These are phyloP conservation scores for Phaeolepiota aurea DNA, from an alignment of 768 basidiomycete genomes.

Conservation along the genomic window DNA sequence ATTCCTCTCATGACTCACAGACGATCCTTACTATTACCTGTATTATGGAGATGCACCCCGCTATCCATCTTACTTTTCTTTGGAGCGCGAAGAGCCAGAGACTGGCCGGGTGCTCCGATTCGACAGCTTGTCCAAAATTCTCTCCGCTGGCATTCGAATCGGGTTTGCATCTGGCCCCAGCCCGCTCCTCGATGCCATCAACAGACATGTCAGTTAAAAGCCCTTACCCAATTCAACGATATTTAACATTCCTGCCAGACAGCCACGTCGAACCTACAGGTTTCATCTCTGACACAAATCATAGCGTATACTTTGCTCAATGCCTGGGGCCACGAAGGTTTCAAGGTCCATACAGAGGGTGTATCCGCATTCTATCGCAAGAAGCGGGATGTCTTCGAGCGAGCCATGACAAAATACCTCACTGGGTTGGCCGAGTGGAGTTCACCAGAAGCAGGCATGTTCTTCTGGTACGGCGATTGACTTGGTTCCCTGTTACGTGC, in stretches of 20 bases:
- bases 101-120: constrained; percentile 80
- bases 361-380: constrained; percentile 70
- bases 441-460: constrained; percentile 76
- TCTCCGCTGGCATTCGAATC: constrained; percentile 69
- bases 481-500: background rate
- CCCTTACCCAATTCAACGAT: constrained; percentile 1
- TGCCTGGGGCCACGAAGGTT: constrained; percentile 72
- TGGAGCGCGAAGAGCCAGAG: constrained; percentile 61
- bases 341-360: constrained; percentile 54
- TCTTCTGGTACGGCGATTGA: constrained; percentile 57
- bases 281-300: constrained; percentile 55
- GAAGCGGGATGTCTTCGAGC: constrained; percentile 74
- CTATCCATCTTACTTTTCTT: constrained; percentile 72
- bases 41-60: constrained; percentile 63
- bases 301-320: constrained; percentile 50
- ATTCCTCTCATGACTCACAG: constrained; percentile 25
- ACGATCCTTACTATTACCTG: constrained; percentile 74
- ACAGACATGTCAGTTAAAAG: constrained; percentile 47
- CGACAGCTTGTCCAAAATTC: constrained; percentile 84
- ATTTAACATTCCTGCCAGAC: constrained; percentile 36
- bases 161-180: constrained; percentile 78
- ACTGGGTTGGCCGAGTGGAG: constrained; percentile 68
- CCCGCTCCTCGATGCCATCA: constrained; percentile 57
- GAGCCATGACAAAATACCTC: constrained; percentile 69
- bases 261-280: constrained; percentile 57